A percentile compares a stretch with the other conserved stretches of the same genome.
These are phyloP conservation scores for Dactylellina cionopaga DNA, from an alignment of 2,329 filamentous ascomycete species.

Conservation along the genomic window DNA sequence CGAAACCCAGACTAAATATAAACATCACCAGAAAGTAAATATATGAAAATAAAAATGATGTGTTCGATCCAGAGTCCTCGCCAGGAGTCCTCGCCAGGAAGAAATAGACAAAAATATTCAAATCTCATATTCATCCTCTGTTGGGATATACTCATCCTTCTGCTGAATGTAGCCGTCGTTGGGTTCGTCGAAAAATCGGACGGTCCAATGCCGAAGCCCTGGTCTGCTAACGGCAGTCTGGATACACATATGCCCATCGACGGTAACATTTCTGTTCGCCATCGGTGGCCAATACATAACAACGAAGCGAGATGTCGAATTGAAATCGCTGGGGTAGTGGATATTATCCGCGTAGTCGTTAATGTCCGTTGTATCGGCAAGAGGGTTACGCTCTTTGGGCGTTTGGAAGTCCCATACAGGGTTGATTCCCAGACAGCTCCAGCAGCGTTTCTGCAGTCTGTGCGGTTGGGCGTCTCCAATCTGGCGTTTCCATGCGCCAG, in stretches of 20 bases:
- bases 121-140: neutral
- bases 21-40: too few relatives aligned
- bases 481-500: slow-evolving; percentile 40
- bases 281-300: slow-evolving; percentile 26
- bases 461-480: slow-evolving; percentile 3
- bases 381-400: slow-evolving; percentile 30
- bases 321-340: slow-evolving; percentile 11
- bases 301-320: neutral
- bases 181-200: slow-evolving; percentile 26
- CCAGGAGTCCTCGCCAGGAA: neutral
- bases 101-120: neutral
- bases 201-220: slow-evolving; percentile 38
- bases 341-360: slow-evolving; percentile 20
- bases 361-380: slow-evolving; percentile 32
- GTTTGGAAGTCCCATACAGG: slow-evolving; percentile 36
- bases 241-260: slow-evolving; percentile 27
- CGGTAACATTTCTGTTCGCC: slow-evolving; percentile 8
- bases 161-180: slow-evolving; percentile 4
- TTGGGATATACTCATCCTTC: slow-evolving; percentile 19
- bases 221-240: slow-evolving; percentile 37
- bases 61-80: neutral
- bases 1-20: too few relatives aligned
- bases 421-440: slow-evolving; percentile 29
- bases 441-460: slow-evolving; percentile 29
- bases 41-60: neutral